Conservation (phyloP, 805 yeast species). For the Ogataea trehalophila region DNA sequence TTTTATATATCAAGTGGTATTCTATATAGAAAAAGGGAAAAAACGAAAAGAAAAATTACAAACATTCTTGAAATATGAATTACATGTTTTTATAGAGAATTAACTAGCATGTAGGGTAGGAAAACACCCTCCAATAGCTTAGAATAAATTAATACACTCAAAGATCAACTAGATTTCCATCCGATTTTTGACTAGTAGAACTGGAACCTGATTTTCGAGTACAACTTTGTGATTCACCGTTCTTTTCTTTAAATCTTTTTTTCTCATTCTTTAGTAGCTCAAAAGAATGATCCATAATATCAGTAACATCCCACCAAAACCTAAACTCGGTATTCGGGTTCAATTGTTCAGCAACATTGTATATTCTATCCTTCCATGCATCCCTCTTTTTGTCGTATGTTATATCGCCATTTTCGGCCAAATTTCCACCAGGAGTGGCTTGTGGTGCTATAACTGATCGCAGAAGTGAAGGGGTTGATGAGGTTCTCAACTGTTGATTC, state of each 20-base stretch:
- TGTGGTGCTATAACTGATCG: background rate
- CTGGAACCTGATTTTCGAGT: background rate
- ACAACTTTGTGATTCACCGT: background rate
- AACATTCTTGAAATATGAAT: no score
- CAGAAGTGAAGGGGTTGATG: background rate
- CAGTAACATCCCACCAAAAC: slow-evolving; percentile 41
- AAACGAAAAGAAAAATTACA: no score
- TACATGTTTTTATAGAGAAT: no score
- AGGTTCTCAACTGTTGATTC: background rate
- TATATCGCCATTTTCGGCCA: slow-evolving; percentile 9
- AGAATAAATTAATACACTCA: background rate
- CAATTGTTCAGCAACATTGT: slow-evolving; percentile 35
- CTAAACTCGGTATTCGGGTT: slow-evolving; percentile 36
- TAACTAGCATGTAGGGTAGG: no score
- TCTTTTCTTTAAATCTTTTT: background rate
- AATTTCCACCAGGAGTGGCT: background rate
- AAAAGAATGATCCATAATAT: slow-evolving; percentile 33
- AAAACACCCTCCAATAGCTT: no score
- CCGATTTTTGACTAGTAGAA: background rate
- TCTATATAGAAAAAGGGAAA: no score
- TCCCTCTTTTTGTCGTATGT: slow-evolving; percentile 46
- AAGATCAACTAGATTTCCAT: background rate
- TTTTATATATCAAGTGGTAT: no score
- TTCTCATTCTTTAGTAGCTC: slow-evolving; percentile 9
- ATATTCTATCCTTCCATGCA: slow-evolving; percentile 51